Conservation (phyloP, 164 flowering plant genomes). For the Macadamia integrifolia region DNA sequence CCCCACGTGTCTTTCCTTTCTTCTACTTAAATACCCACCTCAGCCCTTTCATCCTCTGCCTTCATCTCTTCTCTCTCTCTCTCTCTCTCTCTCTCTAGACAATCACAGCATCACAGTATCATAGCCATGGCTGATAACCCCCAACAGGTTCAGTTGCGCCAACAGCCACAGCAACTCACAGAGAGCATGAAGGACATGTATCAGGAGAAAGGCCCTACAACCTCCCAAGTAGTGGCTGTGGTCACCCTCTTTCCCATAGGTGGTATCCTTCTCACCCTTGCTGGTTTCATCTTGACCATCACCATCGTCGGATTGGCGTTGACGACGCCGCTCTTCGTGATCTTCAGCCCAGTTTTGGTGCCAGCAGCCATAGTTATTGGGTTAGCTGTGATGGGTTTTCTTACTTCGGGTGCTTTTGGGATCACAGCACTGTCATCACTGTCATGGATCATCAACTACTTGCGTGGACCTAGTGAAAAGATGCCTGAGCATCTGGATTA, state of each 20-base stretch:
- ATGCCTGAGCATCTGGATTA: conserved; percentile 33
- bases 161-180: conserved; percentile 3
- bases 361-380: conserved; percentile 54
- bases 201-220: conserved; percentile 32
- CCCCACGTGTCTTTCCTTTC: conserved; percentile 23
- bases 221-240: conserved; percentile 44
- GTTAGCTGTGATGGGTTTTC: conserved; percentile 55
- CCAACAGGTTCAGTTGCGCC: conserved; percentile 1
- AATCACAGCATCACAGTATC: no score
- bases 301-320: conserved; percentile 52
- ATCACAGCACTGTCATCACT: conserved; percentile 55
- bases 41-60: background rate
- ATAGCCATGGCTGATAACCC: conserved; percentile 25
- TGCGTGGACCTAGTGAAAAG: conserved; percentile 19
- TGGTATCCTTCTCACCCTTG: conserved; percentile 50
- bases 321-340: conserved; percentile 56
- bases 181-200: conserved; percentile 16
- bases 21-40: conserved; percentile 10
- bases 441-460: conserved; percentile 49
- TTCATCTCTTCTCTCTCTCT: background rate
- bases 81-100: background rate
- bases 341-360: conserved; percentile 77
- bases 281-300: conserved; percentile 56
- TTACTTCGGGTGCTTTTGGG: conserved; percentile 74
- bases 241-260: conserved; percentile 65